These are phyloP conservation scores for Aspergillus ochraceoroseus DNA, from an alignment of 2,329 filamentous ascomycete species.

Conservation along the genomic window DNA sequence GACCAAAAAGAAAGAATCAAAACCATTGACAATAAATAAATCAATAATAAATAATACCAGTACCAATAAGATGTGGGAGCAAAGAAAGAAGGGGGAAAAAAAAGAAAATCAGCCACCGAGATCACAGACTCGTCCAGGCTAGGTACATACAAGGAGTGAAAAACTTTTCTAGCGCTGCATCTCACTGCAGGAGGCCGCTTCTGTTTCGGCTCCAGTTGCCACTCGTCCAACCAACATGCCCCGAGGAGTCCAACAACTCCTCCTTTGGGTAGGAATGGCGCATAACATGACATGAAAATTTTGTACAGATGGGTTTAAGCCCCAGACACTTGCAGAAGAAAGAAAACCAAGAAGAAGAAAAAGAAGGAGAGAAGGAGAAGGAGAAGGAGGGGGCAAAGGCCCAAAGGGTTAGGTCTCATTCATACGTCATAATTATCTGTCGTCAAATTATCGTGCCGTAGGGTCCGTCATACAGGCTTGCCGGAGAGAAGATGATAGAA, in stretches of 20 bases:
- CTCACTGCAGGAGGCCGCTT: slow-evolving; percentile 9
- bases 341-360: background rate
- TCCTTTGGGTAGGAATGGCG: slow-evolving; percentile 2
- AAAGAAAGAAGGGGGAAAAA: background rate
- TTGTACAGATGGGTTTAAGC: background rate
- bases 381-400: background rate
- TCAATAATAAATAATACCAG: no score
- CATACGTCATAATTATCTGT: slow-evolving; percentile 16
- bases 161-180: slow-evolving; percentile 9
- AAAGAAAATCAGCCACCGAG: no score
- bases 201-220: slow-evolving; percentile 3
- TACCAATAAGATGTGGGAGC: no score
- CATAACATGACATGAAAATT: slow-evolving; percentile 1
- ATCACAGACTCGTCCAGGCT: no score
- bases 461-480: slow-evolving; percentile 7
- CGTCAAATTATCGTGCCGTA: slow-evolving; percentile 14
- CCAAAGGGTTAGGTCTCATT: slow-evolving; percentile 5
- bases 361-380: background rate
- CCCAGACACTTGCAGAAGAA: background rate
- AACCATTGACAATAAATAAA: background rate
- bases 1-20: background rate
- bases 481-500: slow-evolving; percentile 2
- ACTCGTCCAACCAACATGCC: slow-evolving; percentile 3
- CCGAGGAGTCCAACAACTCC: background rate
- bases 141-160: slow-evolving; percentile 1